Evolutionary conservation across 164 flowering plant species (phyloP), one percentile per base, ranked within the genome.

Genomic region (Paratinospora sagittata): DNA sequence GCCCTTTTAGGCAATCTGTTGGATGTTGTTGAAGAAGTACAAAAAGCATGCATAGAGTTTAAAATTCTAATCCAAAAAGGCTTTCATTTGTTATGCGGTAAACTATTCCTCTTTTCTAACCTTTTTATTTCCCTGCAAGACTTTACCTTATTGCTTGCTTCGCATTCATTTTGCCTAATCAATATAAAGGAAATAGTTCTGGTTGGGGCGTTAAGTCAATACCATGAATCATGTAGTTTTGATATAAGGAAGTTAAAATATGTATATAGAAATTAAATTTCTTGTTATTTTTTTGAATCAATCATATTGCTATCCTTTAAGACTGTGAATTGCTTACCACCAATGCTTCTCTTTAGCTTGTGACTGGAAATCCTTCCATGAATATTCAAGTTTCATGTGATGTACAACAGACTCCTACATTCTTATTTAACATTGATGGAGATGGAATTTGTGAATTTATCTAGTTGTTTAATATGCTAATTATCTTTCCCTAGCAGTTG

Each of bases 21-120:
- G 27, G 93, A 88, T 78, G 93, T 94, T 71, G 60, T 85, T 72
- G 87, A 81, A 75, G 98, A 94, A 81, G 81, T 88, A 68, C 86
- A 82, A 24, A 21, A 63, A 60, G 91, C 96, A 33, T 78, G 70
- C 47, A 23, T 84, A 37, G 88, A 90, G 76, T 74, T 86, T 27
- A 77, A 45, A 66, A 82, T 84, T 78, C 74, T 94, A 67, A 74
- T 75, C 17, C 70, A 76, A 45, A 67, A 87, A 66, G 83, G 67
- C 27, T 94, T 94, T 79, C 55, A 24, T 61, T 84, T 84, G 70
- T 79, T 85, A 47, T 75, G 81, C 23, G 89, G 98, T 93, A 89
- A 76, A 30, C 17, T 24, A 55, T 45, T 27, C 58, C 41, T 39
- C 26, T 71, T 41, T 63, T 19, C 23, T 66, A 39, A 14, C 2